phyloP scores from a whole-genome alignment of 2,329 filamentous ascomycete species.

The Penicillium sp. region DNA sequence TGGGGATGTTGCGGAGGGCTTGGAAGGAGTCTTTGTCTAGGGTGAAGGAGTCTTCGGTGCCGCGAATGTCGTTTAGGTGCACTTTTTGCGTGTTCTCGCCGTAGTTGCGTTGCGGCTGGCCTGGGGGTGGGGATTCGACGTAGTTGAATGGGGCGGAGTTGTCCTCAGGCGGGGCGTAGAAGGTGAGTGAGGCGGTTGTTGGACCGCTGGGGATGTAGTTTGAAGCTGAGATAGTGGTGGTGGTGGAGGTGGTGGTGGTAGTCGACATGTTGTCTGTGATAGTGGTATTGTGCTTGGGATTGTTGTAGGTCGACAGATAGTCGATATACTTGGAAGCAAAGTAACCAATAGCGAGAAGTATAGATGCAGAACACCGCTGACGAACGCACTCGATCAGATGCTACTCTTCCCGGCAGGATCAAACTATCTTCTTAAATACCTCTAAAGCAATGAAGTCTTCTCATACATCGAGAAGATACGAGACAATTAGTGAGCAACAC shows the following conservation, averaged over 20 bases:
- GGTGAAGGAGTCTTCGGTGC: conserved; percentile 64
- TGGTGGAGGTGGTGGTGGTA: conserved; percentile 26
- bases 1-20: conserved; percentile 60
- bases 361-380: not conserved
- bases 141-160: conserved; percentile 64
- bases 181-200: conserved; percentile 65
- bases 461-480: not conserved
- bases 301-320: not conserved
- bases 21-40: conserved; percentile 77
- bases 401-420: not conserved
- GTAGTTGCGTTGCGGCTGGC: conserved; percentile 68
- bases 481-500: conserved; percentile 17
- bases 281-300: not conserved
- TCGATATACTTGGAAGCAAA: not conserved
- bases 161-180: conserved; percentile 64
- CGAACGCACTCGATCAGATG: not conserved
- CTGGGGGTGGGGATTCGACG: conserved; percentile 64
- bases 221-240: conserved; percentile 23
- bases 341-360: not conserved
- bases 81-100: conserved; percentile 53
- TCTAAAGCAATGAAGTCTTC: not conserved
- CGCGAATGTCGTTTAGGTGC: conserved; percentile 71
- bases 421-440: conserved; percentile 1
- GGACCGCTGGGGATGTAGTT: conserved; percentile 58
- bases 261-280: conserved; percentile 19